Evolutionary conservation across 371 early-diverging fungal genomes (phyloP).

Genomic region (Mortierella sp.): DNA sequence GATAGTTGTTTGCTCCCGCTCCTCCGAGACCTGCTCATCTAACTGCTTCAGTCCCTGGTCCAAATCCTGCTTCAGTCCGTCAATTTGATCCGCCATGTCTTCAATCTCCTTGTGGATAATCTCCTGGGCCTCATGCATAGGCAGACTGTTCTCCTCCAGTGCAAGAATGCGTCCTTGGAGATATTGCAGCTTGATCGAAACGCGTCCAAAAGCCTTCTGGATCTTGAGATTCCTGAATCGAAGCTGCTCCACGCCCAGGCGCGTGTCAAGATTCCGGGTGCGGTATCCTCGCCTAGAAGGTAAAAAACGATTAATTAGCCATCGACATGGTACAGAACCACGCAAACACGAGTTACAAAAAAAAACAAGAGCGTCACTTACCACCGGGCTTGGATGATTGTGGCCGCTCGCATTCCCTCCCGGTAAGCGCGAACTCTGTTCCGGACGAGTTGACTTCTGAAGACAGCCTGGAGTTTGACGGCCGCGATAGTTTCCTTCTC

Average conservation of each 20-base stretch:
- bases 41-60: constrained; percentile 50
- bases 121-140: constrained; percentile 46
- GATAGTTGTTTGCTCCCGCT: constrained; percentile 50
- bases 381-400: constrained; percentile 47
- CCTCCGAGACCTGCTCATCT: constrained; percentile 54
- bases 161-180: constrained; percentile 47
- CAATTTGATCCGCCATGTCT: constrained; percentile 50
- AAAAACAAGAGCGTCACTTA: neutral
- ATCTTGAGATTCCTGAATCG: constrained; percentile 53
- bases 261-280: constrained; percentile 46
- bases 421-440: constrained; percentile 30
- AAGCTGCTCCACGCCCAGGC: constrained; percentile 46
- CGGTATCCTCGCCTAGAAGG: constrained; percentile 50
- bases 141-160: constrained; percentile 43
- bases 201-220: constrained; percentile 53
- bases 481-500: constrained; percentile 48
- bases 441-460: constrained; percentile 40
- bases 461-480: constrained; percentile 42
- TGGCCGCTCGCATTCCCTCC: constrained; percentile 48
- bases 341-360: neutral
- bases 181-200: constrained; percentile 51
- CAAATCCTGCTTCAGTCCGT: constrained; percentile 38
- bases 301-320: neutral
- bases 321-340: neutral
- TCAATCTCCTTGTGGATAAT: constrained; percentile 49